phyloP scores from a whole-genome alignment of 352 stramenopile genomes.

The Pythium oligandrum region DNA sequence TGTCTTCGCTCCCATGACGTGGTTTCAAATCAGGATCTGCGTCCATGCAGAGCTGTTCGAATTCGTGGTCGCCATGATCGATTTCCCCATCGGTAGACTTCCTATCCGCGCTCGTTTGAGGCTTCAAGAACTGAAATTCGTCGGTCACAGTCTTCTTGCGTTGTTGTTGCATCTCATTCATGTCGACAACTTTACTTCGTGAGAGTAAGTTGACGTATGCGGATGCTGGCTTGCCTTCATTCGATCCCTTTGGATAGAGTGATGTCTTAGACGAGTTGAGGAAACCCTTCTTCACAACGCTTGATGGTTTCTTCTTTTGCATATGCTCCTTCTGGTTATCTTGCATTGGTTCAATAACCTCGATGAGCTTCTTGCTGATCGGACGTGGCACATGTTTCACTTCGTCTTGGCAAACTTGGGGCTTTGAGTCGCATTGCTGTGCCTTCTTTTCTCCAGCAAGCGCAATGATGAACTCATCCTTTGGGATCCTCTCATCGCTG shows the following conservation, averaged over 20 bases:
- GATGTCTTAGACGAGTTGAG: constrained; percentile 50
- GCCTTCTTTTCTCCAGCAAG: constrained; percentile 7
- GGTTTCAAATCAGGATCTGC: constrained; percentile 68
- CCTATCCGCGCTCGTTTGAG: constrained; percentile 1
- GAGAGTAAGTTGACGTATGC: constrained; percentile 76
- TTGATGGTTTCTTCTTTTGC: constrained; percentile 13
- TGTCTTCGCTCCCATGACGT: constrained; percentile 1
- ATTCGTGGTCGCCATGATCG: constrained; percentile 65
- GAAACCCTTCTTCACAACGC: constrained; percentile 75
- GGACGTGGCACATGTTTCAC: not conserved
- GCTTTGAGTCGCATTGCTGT: not conserved
- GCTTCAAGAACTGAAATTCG: too few species aligned
- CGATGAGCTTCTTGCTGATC: constrained; percentile 36
- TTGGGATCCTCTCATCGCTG: constrained; percentile 2
- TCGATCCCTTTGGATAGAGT: constrained; percentile 74
- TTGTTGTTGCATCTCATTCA: constrained; percentile 42
- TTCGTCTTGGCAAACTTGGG: not conserved
- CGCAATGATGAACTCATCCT: constrained; percentile 10
- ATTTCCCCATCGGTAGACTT: constrained; percentile 23
- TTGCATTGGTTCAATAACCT: constrained; percentile 27
- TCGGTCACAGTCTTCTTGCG: constrained; percentile 16
- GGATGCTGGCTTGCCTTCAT: constrained; percentile 53
- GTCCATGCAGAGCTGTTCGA: constrained; percentile 76
- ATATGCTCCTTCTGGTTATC: not conserved
- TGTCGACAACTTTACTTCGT: constrained; percentile 77